These are phyloP conservation scores for Pestalotiopsis sp. DNA, from an alignment of 2,329 filamentous ascomycete genomes.

Conservation along the genomic window DNA sequence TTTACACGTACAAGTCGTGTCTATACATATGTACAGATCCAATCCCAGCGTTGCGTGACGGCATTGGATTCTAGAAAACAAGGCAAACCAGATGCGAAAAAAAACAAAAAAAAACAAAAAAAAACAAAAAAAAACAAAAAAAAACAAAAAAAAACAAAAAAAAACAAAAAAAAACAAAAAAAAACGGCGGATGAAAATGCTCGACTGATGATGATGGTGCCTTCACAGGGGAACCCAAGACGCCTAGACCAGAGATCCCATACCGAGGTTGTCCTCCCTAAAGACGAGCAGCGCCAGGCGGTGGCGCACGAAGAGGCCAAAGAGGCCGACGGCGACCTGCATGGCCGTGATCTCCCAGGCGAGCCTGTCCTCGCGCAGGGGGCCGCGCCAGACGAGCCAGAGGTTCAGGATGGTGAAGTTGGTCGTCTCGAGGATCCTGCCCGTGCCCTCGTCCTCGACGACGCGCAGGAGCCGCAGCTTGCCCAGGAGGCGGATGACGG, in stretches of 20 bases:
- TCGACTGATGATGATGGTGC: neutral
- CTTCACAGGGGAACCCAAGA: neutral
- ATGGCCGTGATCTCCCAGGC: constrained; percentile 78
- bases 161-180: neutral
- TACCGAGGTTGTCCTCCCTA: constrained; percentile 77
- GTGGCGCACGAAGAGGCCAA: constrained; percentile 84
- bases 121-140: neutral
- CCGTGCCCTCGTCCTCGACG: constrained; percentile 60
- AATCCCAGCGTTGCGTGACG: neutral
- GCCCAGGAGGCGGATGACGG: constrained; percentile 67
- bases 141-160: neutral
- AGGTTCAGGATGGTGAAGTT: constrained; percentile 95
- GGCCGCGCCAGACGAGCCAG: constrained; percentile 94
- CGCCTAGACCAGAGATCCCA: constrained; percentile 28
- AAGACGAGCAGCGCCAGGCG: constrained; percentile 85
- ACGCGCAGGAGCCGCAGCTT: constrained; percentile 68
- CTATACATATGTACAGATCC: neutral
- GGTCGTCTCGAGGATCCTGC: constrained; percentile 73
- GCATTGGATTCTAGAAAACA: too few species aligned
- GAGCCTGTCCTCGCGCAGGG: constrained; percentile 82
- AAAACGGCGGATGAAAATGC: neutral
- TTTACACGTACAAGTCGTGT: neutral
- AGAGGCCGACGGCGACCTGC: constrained; percentile 74
- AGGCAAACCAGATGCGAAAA: neutral
- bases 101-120: neutral